Evolutionary conservation across 1,284 basidiomycete species (phyloP), one percentile per base, ranked within the genome.

Genomic region (Tremellales sp.): DNA sequence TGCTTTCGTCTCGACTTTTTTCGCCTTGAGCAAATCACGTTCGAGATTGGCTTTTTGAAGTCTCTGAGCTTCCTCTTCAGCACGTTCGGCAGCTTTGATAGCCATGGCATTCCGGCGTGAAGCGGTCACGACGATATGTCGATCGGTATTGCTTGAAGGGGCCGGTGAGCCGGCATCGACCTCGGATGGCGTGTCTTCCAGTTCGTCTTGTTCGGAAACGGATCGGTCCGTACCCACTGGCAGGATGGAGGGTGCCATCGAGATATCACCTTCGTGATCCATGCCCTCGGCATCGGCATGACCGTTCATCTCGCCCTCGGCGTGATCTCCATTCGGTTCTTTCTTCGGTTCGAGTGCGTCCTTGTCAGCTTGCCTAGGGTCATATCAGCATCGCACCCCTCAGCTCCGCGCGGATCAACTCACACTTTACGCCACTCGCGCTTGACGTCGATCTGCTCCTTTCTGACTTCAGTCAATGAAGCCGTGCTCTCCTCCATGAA

Each of bases 361-460:
- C 23, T 56, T 61, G 45, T 72, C 75, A 43, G 74, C 75, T 43
- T 78, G 65, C 21, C 68, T 72, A 49, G 29, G 8, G 15, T 31
- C 29, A 31, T 31, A 8, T 31, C 29, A 8, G 29, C 29, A 8
- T 31, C 8, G 29, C 29, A 31, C 17, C 12, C 13, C 17, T 39
- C 24, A 44, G n/a, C 36, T 21, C 26, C 19, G 17, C 21, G 36
- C 19, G 19, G 17, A 22, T 19, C 36, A 25, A 82, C 89, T 76
- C 69, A 91, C 89, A 85, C 80, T 65, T 86, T 83, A 73, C 89
- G 92, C 75, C 86, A 86, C 60, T 85, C 79, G 53, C 93, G 80
- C 71, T 92, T 93, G 46, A 93, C 82, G 59, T 98, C 94, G 31
- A 94, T 89, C 72, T 93, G 89, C 72, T 94, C 90, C 76, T 98